Evolutionary conservation across 139 green algal species (phyloP).

Genomic region (Chlorella sp.): DNA sequence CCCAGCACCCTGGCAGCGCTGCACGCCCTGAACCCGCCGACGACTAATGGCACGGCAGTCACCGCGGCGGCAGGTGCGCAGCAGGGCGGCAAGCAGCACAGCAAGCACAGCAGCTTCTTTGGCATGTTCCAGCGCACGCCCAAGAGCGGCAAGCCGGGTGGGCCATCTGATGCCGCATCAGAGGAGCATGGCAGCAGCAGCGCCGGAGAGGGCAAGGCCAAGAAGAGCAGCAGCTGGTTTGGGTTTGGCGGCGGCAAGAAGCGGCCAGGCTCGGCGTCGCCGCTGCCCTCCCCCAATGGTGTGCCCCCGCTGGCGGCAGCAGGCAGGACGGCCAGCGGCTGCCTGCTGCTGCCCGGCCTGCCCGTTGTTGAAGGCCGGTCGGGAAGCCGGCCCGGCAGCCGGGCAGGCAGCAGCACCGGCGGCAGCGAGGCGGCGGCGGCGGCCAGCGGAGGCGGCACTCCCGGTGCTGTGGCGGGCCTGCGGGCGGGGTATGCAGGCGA

Average conservation of each 20-base stretch:
- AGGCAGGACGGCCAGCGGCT: not conserved
- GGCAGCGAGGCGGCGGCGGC: not conserved
- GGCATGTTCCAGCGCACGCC: not conserved
- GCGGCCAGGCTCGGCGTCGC: not conserved
- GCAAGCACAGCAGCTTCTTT: not conserved
- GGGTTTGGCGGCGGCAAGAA: constrained; percentile 29
- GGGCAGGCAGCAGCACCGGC: not conserved
- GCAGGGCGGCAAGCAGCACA: not conserved
- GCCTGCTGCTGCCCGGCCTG: constrained; percentile 24
- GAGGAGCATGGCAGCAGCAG: not conserved
- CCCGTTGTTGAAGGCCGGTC: not conserved
- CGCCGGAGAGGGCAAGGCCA: not conserved
- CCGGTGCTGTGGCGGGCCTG: not conserved
- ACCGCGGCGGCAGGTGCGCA: not conserved
- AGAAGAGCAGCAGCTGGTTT: constrained; percentile 30
- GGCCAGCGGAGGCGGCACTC: not conserved
- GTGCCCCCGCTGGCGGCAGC: not conserved
- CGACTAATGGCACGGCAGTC: not conserved
- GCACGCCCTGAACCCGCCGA: not conserved
- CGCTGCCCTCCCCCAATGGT: not conserved
- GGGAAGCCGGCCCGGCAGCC: not conserved
- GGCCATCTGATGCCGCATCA: not conserved
- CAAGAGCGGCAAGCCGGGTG: not conserved
- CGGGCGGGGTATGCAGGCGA: not conserved
- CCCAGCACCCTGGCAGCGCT: constrained; percentile 6